Base-by-base conservation (phyloP, 371 early-diverging fungal species). In the Coemansia sp. region DNA sequence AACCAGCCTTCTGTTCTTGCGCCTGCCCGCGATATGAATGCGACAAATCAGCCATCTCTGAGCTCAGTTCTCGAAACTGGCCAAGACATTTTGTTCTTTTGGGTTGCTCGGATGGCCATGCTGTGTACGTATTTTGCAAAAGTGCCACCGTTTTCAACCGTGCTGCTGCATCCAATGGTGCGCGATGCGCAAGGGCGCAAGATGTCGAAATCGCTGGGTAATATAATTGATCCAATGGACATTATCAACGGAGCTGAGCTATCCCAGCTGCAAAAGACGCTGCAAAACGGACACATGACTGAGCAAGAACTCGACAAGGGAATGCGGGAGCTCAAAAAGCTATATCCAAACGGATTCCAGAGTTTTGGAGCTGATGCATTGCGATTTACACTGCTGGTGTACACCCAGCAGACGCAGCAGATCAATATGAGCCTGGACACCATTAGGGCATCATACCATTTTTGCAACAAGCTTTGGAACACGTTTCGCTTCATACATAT, bases 31-130 rank as follows among this genome's bases (percentile, higher is more conserved):
- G 88, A 85, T 86, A 22, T 11, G 26, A 48, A 26, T 14, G n/a
- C 29, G 11, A 27, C 5, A 11, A 18, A 29, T 4, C 21, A 21
- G 14, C 16, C 8, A 5, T 59, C 70, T 0, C 64, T 80, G 21
- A 89, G 91, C 60, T 82, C 89, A 24, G 68, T 99, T 10, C 86
- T 99, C 73, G 99, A 99, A 80, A 99, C 99, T 26, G 99, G 99
- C 0, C 88, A 86, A 68, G 99, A 99, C 82, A 99, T 99, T 76
- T 80, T 99, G 55, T 99, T 99, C 84, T 99, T 99, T 79, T 99
- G 99, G 99, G 98, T 99, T 11, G 98, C 98, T 8, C 87, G 99
- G 58, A 99, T 99, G 99, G 94, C 93, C 4, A 99, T 99, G 98
- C 79, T 99, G 57, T 88, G 95, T 63, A 88, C 92, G 40, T 87